Conservation (phyloP, 2,329 filamentous ascomycete species). For the Fusarium kyushuense region DNA sequence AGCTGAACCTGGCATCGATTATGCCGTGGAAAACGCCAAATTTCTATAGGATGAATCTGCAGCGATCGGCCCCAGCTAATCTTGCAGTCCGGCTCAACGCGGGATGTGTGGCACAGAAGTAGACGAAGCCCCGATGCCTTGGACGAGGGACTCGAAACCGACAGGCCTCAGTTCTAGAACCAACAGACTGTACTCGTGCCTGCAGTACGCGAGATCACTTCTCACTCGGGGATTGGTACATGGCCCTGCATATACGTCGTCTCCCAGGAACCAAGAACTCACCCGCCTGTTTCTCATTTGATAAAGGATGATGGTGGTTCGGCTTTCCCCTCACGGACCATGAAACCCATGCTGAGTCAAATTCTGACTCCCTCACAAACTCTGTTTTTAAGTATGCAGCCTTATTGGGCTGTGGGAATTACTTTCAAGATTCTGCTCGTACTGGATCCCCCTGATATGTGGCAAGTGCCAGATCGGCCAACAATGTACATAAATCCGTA, state of each 20-base stretch:
- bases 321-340: conserved; percentile 24
- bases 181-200: background rate
- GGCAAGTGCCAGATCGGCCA: background rate
- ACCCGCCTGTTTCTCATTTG: background rate
- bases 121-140: conserved; percentile 16
- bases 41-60: background rate
- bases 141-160: conserved; percentile 10
- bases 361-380: conserved; percentile 11
- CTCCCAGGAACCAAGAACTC: conserved; percentile 22
- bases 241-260: background rate
- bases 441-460: conserved; percentile 6
- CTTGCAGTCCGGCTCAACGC: background rate
- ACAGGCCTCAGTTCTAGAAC: conserved; percentile 12
- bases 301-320: conserved; percentile 21
- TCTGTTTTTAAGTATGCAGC: conserved; percentile 15
- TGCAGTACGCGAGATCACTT: conserved; percentile 14
- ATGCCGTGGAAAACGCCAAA: background rate
- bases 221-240: conserved; percentile 4
- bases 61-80: conserved; percentile 1
- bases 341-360: conserved; percentile 4
- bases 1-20: background rate
- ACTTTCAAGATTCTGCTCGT: conserved; percentile 3
- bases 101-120: conserved; percentile 15
- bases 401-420: background rate
- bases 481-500: conserved; percentile 25